A percentile compares a stretch with the other conserved stretches of the same genome.
Conservation (phyloP, 352 stramenopile genomes). For the Plasmopara muralis region DNA sequence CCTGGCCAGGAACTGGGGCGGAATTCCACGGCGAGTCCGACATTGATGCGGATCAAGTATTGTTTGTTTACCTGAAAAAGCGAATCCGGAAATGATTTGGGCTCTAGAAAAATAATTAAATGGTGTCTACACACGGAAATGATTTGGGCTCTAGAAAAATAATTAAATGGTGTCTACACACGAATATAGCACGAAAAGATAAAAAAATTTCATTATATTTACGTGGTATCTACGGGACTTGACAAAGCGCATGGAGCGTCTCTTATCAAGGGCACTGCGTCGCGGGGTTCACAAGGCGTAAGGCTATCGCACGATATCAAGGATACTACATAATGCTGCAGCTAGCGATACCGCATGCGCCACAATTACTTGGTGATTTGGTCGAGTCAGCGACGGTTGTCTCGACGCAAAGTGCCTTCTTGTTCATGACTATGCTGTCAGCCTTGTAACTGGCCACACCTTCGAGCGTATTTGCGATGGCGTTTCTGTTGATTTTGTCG, state of each 20-base stretch:
- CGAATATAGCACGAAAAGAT: no score
- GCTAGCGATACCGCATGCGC: conserved; percentile 22
- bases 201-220: no score
- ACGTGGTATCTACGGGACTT: not conserved
- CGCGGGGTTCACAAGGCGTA: not conserved
- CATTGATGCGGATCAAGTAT: conserved; percentile 9
- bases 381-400: conserved; percentile 14
- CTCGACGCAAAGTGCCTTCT: conserved; percentile 20
- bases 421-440: conserved; percentile 26
- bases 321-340: conserved; percentile 29
- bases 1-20: conserved; percentile 31
- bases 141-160: not conserved
- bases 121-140: conserved; percentile 11
- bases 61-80: conserved; percentile 2
- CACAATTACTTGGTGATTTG: conserved; percentile 18
- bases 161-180: not conserved
- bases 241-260: not conserved
- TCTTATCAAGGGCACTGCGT: not conserved
- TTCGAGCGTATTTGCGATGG: conserved; percentile 27
- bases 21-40: conserved; percentile 43
- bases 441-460: conserved; percentile 32
- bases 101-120: not conserved
- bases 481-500: conserved; percentile 21
- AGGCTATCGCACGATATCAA: conserved; percentile 12
- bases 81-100: conserved; percentile 29